These are phyloP conservation scores for Galeopsis tetrahit DNA, from an alignment of 257 asterid genomes.

Conservation along the genomic window DNA sequence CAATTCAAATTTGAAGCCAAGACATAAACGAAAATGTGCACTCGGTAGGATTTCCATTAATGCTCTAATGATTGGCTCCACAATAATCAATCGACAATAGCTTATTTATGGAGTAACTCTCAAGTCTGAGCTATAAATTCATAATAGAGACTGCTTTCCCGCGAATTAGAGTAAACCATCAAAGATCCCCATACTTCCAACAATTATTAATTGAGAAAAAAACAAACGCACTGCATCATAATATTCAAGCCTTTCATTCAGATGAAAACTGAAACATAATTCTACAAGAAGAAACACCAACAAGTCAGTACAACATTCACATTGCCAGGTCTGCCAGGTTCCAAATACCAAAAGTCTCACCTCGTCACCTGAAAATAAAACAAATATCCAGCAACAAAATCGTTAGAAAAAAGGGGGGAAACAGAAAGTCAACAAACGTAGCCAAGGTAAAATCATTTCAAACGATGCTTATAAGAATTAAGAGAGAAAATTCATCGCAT, in stretches of 20 bases:
- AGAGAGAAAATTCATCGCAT: background rate
- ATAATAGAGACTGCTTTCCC: background rate
- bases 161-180: constrained; percentile 13
- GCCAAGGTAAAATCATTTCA: background rate
- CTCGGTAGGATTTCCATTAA: background rate
- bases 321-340: constrained; percentile 26
- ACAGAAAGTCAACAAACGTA: background rate
- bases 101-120: background rate
- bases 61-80: constrained; percentile 1
- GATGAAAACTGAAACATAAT: constrained; percentile 5
- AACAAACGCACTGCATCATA: background rate
- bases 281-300: background rate
- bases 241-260: constrained; percentile 7
- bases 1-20: background rate
- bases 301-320: constrained; percentile 18
- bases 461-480: background rate
- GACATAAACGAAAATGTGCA: background rate
- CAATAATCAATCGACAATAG: background rate
- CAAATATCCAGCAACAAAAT: background rate
- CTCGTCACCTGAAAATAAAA: constrained; percentile 85
- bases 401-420: background rate
- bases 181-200: background rate
- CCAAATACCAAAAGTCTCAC: constrained; percentile 43
- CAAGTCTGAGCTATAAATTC: constrained; percentile 6
- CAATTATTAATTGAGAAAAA: background rate